These are phyloP conservation scores for Suillus placidus DNA, from an alignment of 768 basidiomycete species.

Conservation along the genomic window DNA sequence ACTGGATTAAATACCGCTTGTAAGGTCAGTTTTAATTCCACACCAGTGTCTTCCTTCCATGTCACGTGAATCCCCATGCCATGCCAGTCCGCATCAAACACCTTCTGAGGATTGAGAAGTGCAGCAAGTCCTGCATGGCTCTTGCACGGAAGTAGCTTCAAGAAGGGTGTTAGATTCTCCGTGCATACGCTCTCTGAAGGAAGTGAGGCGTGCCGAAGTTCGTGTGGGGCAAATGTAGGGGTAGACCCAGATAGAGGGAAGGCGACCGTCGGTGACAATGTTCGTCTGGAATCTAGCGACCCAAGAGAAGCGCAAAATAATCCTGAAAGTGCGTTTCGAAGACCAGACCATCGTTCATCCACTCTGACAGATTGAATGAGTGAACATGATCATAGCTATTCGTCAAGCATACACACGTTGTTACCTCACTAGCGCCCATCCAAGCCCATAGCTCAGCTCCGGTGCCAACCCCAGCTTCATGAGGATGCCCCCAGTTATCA, in stretches of 20 bases:
- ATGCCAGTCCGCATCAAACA: conserved; percentile 94
- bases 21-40: conserved; percentile 68
- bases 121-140: conserved; percentile 80
- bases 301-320: conserved; percentile 94
- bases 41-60: conserved; percentile 55
- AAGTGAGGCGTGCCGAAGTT: conserved; percentile 73
- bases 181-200: conserved; percentile 94
- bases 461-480: conserved; percentile 72
- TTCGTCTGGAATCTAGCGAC: conserved; percentile 72
- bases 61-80: conserved; percentile 80
- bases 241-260: conserved; percentile 69
- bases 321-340: conserved; percentile 89
- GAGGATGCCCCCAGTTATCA: conserved; percentile 79
- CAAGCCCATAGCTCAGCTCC: conserved; percentile 93
- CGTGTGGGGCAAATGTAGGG: conserved; percentile 46
- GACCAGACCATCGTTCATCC: conserved; percentile 78
- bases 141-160: conserved; percentile 94
- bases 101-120: conserved; percentile 79
- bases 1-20: conserved; percentile 84
- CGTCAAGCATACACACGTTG: conserved; percentile 43
- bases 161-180: conserved; percentile 94
- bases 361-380: conserved; percentile 44
- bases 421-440: conserved; percentile 68
- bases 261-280: conserved; percentile 62
- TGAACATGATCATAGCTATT: conserved; percentile 6